Evolutionary conservation across 2,329 filamentous ascomycete species (phyloP), one percentile per base, ranked within the genome.

Genomic region (Cordyceps javanica): DNA sequence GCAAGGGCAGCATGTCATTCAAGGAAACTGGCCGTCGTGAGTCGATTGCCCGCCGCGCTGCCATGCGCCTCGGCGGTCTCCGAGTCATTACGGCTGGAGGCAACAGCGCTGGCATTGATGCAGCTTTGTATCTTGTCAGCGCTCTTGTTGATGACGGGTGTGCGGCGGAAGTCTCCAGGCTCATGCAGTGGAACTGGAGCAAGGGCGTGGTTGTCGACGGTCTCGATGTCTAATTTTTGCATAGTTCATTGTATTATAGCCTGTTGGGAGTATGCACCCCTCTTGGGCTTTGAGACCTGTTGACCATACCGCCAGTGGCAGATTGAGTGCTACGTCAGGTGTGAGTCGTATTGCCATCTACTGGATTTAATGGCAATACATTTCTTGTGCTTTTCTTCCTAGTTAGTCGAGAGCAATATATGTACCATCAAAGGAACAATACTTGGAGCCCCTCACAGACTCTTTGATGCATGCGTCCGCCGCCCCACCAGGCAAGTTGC

Each of bases 171-270:
- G 86, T 90, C 63, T 87, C 88, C 68, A 82, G 86, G 62, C 66
- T 82, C 63, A 85, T 94, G 79, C 88, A 93, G 76, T 89, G 92
- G 79, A 84, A 81, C 68, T 96, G 91, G 91, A 82, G 83, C 72
- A 93, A 92, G 85, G 90, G 90, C 65, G 79, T 89, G 70, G 89
- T 91, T 65, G 87, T 93, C 65, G 89, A 93, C 71, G 89, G 89
- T 62, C 85, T 92, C 71, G 90, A 94, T 75, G 89, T 94, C 72
- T 93, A 84, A 67, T 63, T 42, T 44, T 46, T 58, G 32, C 26
- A 16, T 58, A 38, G 48, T 51, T 38, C 38, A 59, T 56, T 57
- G 26, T 56, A 51, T 54, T 34, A 58, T 59, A 60, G 48, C 61
- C 61, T 45, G 34, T 41, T 54, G 36, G 55, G 55, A 57, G 45